Evolutionary conservation across 352 stramenopile genomes (phyloP), one percentile per base, ranked within the genome.

Genomic region (Ophiocytium majus): DNA sequence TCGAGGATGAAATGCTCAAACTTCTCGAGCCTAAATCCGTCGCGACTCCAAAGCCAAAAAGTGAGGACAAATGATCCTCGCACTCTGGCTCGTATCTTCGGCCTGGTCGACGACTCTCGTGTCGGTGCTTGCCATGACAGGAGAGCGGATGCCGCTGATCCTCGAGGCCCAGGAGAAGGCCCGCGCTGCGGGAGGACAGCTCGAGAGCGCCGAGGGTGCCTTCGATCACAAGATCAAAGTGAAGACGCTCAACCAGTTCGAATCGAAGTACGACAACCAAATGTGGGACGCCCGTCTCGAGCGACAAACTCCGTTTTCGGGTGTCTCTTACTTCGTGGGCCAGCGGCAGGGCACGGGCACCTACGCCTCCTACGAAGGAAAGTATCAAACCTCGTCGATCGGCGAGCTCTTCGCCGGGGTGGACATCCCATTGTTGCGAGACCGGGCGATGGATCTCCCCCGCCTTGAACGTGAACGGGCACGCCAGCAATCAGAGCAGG

Each of bases 211-310:
- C 19, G 28, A 71, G 57, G 57, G 57, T 71, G 57, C 23, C 19
- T 71, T 71, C 57, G 57, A 71, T 71, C 57, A 71, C 57, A 71
- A 71, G 28, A 23, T 71, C 23, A 71, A 71, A 71, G 23, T 71
- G 19, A 71, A 71, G 28, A 23, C 57, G 28, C 57, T 23, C 57
- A 71, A 71, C 28, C 23, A 28, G 28, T 23, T 71, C 57, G 57
- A 71, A 71, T 23, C 23, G 23, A 71, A 71, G 57, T 71, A 71
- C 28, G 57, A 71, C 28, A 71, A 71, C 57, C 57, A 71, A 71
- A 23, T 71, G 19, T 71, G 23, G 19, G 57, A 71, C 28, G 57
- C 57, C 28, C 28, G 19, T 71, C 57, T 71, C 19, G 57, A 71
- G 57, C 57, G 57, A 28, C 23, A 71, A 23, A 71, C 57, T 71